Base-by-base conservation (phyloP, 2,329 filamentous ascomycete species). In the Aspergillus phoenicis region DNA sequence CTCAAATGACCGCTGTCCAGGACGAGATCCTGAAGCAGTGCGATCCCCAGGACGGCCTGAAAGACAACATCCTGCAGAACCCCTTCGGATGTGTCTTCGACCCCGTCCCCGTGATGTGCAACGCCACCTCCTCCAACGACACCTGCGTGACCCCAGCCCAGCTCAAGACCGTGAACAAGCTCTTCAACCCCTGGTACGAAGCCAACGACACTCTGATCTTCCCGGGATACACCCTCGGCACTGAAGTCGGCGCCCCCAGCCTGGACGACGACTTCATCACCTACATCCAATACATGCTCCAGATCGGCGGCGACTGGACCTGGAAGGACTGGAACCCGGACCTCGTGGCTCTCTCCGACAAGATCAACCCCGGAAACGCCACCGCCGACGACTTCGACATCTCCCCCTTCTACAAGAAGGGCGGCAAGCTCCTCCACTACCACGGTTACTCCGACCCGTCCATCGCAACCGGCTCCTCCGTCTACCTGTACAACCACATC, bases 1-100 rank as follows among this genome's bases (percentile, higher is more conserved):
- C 68, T 7, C 62, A 81, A n/a, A 85, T 84, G 74, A 62, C 75
- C 0, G 64, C 77, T 0, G 78, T 87, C 8, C 77, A 71, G 3
- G 72, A 71, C 0, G 80, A 82, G 53, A 75, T 85, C 2, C 60
- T 81, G 3, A 70, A 68, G n/a, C 83, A 85, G 67, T 85, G 84
- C 64, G 84, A 86, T 63, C 68, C 57, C 1, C 70, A 80, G 24
- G 84, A 85, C 61, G 83, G 83, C 1, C 71, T 83, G 0, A 63
- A 71, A 1, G 84, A 86, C 60, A 78, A 76, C 15, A 83, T 85
- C 59, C 75, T 86, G 45, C 81, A 80, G 55, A 73, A 79, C 24
- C 81, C 83, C 0, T 69, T 73, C 6, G 70, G 72, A 8, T 86
- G 84, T 67, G 67, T 76, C 57, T 77, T 84, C 48, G 47, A 62